Base-by-base conservation (phyloP, 176 grass and related monocot species). In the Oryza meridionalis region DNA sequence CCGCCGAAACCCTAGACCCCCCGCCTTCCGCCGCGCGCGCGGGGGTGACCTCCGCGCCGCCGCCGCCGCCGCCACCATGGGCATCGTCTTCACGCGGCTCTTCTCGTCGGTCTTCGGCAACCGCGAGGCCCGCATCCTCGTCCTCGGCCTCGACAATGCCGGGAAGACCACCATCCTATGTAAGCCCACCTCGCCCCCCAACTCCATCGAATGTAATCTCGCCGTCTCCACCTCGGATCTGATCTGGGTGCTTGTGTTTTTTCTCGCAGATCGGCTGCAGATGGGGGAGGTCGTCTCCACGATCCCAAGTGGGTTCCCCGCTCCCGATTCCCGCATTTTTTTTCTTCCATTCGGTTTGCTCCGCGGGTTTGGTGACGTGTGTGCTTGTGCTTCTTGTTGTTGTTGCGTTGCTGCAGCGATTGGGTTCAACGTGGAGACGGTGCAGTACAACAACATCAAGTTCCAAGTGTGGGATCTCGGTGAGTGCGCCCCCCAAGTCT, bases 391-490 rank as follows among this genome's bases (percentile, higher is more conserved):
- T 53, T 42, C 0, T 42, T 42, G 9, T 43, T 43, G 7, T 62
- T 62, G 58, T 11, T 62, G 58, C 51, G 17, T 85, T 92, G 58
- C 61, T 86, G 80, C 86, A 98, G 95, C 95, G 24, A 98, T 98
- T 74, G 95, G 95, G 43, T 98, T 98, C 85, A 98, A 98, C 69
- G 92, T 98, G 82, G 95, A 98, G 88, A 98, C 92, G 26, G 95
- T 98, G 86, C 95, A 98, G 82, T 95, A 98, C 79, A 98, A 98
- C 46, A 98, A 95, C 86, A 93, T 95, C 77, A 98, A 98, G 72
- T 95, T 98, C 82, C 95, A 98, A 81, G 95, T 97, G 24, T 97
- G 95, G 95, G 95, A 97, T 88, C 95, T 97, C 67, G 95, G 95
- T 93, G 77, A 87, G 88, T 88, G 24, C 0, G 33, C 33, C 4